Conservation (phyloP, 2,329 filamentous ascomycete species). For the Botrytis byssoidea region DNA sequence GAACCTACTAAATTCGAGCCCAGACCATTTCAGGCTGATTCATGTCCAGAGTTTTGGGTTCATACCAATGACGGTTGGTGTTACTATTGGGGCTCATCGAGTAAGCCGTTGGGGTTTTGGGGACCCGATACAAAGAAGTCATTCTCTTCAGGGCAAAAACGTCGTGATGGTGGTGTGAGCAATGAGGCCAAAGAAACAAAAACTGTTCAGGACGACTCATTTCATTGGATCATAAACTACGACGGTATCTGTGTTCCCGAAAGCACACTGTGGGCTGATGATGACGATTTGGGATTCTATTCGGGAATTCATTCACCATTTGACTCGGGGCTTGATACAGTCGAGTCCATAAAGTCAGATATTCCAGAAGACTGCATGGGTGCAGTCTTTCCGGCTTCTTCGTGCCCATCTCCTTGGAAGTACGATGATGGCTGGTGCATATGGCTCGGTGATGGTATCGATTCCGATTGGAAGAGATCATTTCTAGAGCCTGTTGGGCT, state of each 20-base stretch:
- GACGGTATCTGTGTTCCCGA: background rate
- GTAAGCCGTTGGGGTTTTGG: background rate
- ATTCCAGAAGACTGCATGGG: background rate
- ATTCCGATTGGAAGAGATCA: background rate
- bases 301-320: background rate
- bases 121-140: background rate
- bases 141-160: background rate
- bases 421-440: background rate
- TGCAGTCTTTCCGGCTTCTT: background rate
- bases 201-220: background rate
- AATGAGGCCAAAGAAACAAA: background rate
- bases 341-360: background rate
- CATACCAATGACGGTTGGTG: conserved; percentile 1
- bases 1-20: background rate
- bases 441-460: background rate
- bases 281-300: background rate
- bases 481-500: background rate
- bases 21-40: background rate
- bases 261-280: background rate
- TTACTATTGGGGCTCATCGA: background rate
- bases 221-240: background rate
- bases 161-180: background rate
- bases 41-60: background rate
- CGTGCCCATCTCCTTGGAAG: background rate
- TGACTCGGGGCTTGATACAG: background rate